Base-by-base conservation (phyloP, 1,284 basidiomycete species). In the Naganishia liquefaciens region DNA sequence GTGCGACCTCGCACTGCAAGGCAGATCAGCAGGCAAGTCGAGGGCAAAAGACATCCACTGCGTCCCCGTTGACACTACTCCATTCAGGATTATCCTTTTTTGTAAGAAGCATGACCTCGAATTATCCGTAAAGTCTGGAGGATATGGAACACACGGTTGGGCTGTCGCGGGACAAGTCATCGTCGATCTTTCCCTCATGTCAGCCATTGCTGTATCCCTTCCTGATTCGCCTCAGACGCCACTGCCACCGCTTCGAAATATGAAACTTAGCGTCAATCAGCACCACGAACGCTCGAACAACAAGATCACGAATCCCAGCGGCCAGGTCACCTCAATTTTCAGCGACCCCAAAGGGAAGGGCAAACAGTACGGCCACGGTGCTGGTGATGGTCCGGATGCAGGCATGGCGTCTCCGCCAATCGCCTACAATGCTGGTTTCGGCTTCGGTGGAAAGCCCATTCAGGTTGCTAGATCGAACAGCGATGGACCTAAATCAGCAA, bases 121-220 rank as follows among this genome's bases (percentile, higher is more conserved):
- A n/a, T 84, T 87, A 5, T 91, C 89, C n/a, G 82, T 92, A 71
- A 91, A 90, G 75, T 88, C 90, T 0, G 91, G 91, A 19, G 91
- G 92, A 0, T 93, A 88, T 74, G 91, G 90, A 7, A 93, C 89
- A 3, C 90, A 88, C 11, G 91, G 92, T 2, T 92, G 90, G 88
- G 66, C 74, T 72, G 85, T 93, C 60, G 86, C 86, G 39, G 91
- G 91, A 46, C 88, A 93, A 72, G 81, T 93, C 62, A 86, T 93
- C 70, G 77, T 93, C 71, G 91, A 94, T 79, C 80, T 93, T 64
- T 84, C 82, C 69, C 82, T 82, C 70, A 80, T 94, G 63, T 81
- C 81, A 62, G 85, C 86, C 53, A 82, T 88, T 60, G 84, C 85
- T 51, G 86, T 89, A 68, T 88, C 87, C 70, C 74, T 82, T 15